Evolutionary conservation across 441 rosid species (phyloP).

Genomic region (Populus hybrid): DNA sequence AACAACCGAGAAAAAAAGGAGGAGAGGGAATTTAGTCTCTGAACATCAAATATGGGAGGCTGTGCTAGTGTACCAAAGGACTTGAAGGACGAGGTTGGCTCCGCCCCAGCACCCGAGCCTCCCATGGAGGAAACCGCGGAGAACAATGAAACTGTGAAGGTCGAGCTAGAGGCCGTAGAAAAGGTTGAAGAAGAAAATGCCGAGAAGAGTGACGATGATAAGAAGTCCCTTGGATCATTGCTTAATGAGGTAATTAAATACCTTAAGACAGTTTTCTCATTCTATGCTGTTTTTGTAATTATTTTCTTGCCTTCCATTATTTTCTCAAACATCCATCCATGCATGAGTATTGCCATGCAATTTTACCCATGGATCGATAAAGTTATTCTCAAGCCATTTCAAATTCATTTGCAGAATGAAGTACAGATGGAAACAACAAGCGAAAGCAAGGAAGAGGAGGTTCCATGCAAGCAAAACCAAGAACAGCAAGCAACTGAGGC

Average conservation of each 20-base stretch:
- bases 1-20: neutral
- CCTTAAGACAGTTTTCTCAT: neutral
- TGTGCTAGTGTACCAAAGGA: constrained; percentile 4
- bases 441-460: neutral
- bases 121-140: neutral
- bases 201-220: neutral
- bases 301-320: neutral
- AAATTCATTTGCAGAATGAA: neutral
- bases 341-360: too few relatives aligned
- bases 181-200: neutral
- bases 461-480: neutral
- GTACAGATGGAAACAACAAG: neutral
- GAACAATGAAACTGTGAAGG: neutral
- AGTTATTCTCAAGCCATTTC: neutral
- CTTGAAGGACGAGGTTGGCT: neutral
- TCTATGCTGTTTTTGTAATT: neutral
- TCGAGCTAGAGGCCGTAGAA: neutral
- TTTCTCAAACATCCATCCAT: neutral
- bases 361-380: too few relatives aligned
- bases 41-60: neutral
- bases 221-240: neutral
- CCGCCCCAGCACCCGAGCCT: neutral
- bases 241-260: neutral
- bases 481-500: neutral
- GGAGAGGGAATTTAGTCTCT: neutral